Percentiles rank a stretch among this genome's conserved stretches.
Evolutionary conservation across 2,329 filamentous ascomycete species (phyloP).

Genomic region (Elsinoe perseae): DNA sequence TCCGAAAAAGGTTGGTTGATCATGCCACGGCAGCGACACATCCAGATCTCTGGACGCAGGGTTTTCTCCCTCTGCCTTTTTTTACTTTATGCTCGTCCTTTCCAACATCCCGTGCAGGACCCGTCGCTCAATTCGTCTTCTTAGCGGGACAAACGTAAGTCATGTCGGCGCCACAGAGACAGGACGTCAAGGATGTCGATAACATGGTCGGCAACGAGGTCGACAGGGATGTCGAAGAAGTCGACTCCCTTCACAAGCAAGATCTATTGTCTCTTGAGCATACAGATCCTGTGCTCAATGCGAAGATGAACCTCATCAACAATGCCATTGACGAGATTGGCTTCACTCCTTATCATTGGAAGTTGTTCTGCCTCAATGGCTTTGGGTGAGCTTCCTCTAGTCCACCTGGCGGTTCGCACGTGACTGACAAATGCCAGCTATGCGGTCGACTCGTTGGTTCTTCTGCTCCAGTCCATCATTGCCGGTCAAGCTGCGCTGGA

Average conservation of each 20-base stretch:
- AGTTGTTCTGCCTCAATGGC: conserved; percentile 54
- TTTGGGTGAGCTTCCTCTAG: conserved; percentile 43
- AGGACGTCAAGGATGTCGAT: neutral
- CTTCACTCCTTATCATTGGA: conserved; percentile 48
- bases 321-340: conserved; percentile 52
- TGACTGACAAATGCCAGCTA: conserved; percentile 56
- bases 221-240: neutral
- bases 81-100: neutral
- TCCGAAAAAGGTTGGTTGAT: conserved; percentile 1
- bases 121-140: neutral
- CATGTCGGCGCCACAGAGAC: neutral
- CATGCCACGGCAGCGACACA: neutral
- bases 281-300: conserved; percentile 54
- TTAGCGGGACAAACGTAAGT: neutral
- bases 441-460: conserved; percentile 50
- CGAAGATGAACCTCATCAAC: conserved; percentile 63
- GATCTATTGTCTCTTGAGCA: conserved; percentile 35
- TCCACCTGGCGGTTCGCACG: conserved; percentile 25
- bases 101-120: neutral
- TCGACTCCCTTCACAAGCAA: conserved; percentile 3
- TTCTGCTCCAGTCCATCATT: conserved; percentile 57
- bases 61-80: neutral
- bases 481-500: conserved; percentile 51
- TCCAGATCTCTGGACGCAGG: neutral
- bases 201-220: neutral